These are phyloP conservation scores for Myxozyma lipomycoides DNA, from an alignment of 805 yeast genomes.

Conservation along the genomic window DNA sequence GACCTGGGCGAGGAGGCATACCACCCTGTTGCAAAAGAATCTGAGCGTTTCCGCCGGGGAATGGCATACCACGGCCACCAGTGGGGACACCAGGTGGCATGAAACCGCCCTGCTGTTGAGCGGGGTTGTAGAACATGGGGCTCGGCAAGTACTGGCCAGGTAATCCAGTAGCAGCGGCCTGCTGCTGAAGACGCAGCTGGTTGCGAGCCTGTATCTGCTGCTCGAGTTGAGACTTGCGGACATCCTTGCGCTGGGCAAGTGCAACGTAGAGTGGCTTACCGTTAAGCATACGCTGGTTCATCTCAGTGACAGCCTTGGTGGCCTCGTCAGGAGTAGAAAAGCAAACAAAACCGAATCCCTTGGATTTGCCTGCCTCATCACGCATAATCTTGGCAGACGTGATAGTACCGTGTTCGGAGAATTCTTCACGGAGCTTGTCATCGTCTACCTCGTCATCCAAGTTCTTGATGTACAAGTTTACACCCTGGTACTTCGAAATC, in stretches of 20 bases:
- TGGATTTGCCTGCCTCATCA: conserved; percentile 90
- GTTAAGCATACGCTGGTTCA: conserved; percentile 93
- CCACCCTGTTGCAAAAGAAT: conserved; percentile 37
- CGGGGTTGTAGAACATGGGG: conserved; percentile 71
- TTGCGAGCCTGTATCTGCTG: conserved; percentile 98
- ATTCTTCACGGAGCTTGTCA: conserved; percentile 86
- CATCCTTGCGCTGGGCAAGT: conserved; percentile 97
- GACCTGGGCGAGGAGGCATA: conserved; percentile 36
- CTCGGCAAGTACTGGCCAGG: conserved; percentile 75
- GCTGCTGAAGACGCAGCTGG: conserved; percentile 97
- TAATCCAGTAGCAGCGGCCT: conserved; percentile 71
- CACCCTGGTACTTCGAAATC: conserved; percentile 92
- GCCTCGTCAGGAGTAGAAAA: conserved; percentile 98
- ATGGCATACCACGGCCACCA: conserved; percentile 62
- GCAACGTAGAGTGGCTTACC: conserved; percentile 98
- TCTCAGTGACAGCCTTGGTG: conserved; percentile 94
- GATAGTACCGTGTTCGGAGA: conserved; percentile 88
- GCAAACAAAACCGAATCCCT: conserved; percentile 98
- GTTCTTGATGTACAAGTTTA: conserved; percentile 94
- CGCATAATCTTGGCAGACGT: conserved; percentile 96
- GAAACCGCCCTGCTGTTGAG: conserved; percentile 55
- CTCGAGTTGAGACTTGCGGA: conserved; percentile 92
- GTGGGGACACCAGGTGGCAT: conserved; percentile 56
- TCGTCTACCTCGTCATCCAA: conserved; percentile 90
- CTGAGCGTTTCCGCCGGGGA: conserved; percentile 40